These are phyloP conservation scores for Volvariella volvacea DNA, from an alignment of 1,284 basidiomycete genomes.

Conservation along the genomic window DNA sequence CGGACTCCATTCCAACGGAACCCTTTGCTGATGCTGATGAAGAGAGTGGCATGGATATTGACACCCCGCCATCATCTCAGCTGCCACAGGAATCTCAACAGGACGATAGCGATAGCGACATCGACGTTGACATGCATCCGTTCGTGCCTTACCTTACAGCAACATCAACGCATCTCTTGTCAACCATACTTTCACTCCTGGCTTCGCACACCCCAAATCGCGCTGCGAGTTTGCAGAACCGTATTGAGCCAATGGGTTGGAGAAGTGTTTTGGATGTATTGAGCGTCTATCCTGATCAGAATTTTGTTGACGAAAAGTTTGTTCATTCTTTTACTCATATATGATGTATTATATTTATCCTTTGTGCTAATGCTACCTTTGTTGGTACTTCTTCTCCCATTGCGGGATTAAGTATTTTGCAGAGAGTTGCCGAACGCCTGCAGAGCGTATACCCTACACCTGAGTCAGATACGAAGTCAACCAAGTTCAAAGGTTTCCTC, in stretches of 20 bases:
- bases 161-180: conserved; percentile 32
- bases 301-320: conserved; percentile 31
- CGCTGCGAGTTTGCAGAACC: conserved; percentile 43
- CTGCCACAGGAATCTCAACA: conserved; percentile 9
- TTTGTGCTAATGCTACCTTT: too few species aligned
- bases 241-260: conserved; percentile 46
- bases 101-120: conserved; percentile 17
- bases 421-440: conserved; percentile 28
- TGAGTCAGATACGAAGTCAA: neutral
- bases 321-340: conserved; percentile 14
- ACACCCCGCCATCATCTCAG: conserved; percentile 1
- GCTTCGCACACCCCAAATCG: conserved; percentile 38
- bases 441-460: conserved; percentile 20
- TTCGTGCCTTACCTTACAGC: conserved; percentile 24
- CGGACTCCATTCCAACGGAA: conserved; percentile 8
- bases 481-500: neutral
- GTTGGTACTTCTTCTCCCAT: conserved; percentile 1
- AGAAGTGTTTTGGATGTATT: conserved; percentile 38
- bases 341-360: too few species aligned
- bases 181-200: conserved; percentile 37
- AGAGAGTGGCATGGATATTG: conserved; percentile 7
- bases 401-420: conserved; percentile 23
- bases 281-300: conserved; percentile 26
- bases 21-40: too few species aligned
- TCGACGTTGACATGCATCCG: conserved; percentile 16